phyloP scores from a whole-genome alignment of 306 rosid species.

The Amphicarpaea edgeworthii region DNA sequence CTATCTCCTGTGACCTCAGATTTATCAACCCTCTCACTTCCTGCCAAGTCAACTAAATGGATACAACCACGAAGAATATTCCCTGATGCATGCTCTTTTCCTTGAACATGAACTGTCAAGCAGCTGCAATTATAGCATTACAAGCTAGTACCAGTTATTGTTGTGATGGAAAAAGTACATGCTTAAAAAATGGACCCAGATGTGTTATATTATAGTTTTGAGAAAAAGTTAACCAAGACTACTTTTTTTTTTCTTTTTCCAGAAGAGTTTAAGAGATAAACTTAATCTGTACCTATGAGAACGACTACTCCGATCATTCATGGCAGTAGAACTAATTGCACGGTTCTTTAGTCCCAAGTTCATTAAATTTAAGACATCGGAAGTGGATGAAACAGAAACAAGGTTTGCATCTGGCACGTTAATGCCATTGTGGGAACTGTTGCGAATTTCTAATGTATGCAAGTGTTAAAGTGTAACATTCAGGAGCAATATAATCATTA shows the following conservation, averaged over 20 bases:
- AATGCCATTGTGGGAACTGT: slow-evolving; percentile 81
- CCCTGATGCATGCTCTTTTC: slow-evolving; percentile 78
- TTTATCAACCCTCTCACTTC: slow-evolving; percentile 97
- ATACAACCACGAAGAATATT: slow-evolving; percentile 78
- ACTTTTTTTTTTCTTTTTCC: background rate
- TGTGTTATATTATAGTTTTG: too few species aligned
- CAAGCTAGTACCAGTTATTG: slow-evolving; percentile 33
- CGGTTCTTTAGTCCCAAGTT: slow-evolving; percentile 85
- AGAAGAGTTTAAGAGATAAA: slow-evolving; percentile 6
- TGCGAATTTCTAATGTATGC: slow-evolving; percentile 80
- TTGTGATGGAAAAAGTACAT: slow-evolving; percentile 37
- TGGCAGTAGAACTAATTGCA: slow-evolving; percentile 83
- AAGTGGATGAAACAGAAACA: slow-evolving; percentile 78
- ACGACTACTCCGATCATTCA: slow-evolving; percentile 95
- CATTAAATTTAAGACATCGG: slow-evolving; percentile 84
- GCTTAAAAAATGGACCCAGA: background rate
- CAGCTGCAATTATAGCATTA: slow-evolving; percentile 72
- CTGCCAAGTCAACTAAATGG: slow-evolving; percentile 95
- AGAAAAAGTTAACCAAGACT: slow-evolving; percentile 1
- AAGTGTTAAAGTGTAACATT: slow-evolving; percentile 53
- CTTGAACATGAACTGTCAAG: slow-evolving; percentile 92
- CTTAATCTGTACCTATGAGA: slow-evolving; percentile 75
- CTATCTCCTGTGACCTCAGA: slow-evolving; percentile 91
- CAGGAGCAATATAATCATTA: slow-evolving; percentile 34
- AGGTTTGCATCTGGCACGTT: slow-evolving; percentile 92